These are phyloP conservation scores for Gossypium herbaceum DNA, from an alignment of 345 rosid species.

Conservation along the genomic window DNA sequence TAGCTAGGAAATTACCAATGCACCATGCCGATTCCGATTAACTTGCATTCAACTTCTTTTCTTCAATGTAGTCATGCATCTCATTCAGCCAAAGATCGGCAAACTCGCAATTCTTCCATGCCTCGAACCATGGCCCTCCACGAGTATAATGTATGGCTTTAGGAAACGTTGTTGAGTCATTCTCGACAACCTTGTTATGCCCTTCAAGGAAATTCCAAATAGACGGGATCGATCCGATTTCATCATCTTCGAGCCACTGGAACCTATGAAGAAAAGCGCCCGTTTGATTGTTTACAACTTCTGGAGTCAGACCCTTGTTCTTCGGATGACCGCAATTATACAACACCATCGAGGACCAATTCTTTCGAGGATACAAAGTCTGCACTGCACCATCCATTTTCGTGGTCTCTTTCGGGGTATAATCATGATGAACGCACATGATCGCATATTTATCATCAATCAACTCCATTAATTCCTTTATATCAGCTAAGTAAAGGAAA, in stretches of 20 bases:
- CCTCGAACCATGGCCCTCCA: constrained; percentile 97
- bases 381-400: constrained; percentile 99
- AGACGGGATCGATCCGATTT: constrained; percentile 80
- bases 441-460: constrained; percentile 78
- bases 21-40: neutral
- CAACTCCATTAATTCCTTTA: constrained; percentile 71
- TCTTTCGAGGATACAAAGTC: constrained; percentile 92
- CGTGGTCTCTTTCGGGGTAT: constrained; percentile 79
- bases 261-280: constrained; percentile 96
- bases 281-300: constrained; percentile 58
- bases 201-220: constrained; percentile 98
- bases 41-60: constrained; percentile 21
- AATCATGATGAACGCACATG: constrained; percentile 97
- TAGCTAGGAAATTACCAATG: neutral
- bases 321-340: constrained; percentile 92
- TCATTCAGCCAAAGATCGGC: constrained; percentile 86
- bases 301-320: constrained; percentile 67
- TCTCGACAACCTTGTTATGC: constrained; percentile 67
- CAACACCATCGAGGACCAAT: constrained; percentile 98
- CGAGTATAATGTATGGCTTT: constrained; percentile 91
- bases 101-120: constrained; percentile 90
- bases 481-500: constrained; percentile 80
- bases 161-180: constrained; percentile 56
- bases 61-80: constrained; percentile 51
- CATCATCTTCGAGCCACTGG: constrained; percentile 90